Evolutionary conservation across 176 grass and related monocot species (phyloP), one percentile per base, ranked within the genome.

Genomic region (Tillandsia fasciculata): DNA sequence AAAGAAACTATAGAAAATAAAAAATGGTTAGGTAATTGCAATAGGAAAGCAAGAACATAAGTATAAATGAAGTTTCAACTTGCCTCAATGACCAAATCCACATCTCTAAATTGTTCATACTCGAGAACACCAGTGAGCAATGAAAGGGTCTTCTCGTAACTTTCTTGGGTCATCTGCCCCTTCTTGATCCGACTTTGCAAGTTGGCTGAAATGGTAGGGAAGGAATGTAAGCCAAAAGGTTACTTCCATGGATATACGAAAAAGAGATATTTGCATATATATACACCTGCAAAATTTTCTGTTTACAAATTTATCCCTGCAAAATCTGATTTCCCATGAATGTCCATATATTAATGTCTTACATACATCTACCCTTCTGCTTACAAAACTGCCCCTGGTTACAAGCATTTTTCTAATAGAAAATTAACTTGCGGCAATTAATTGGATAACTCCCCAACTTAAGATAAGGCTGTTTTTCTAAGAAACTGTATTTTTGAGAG

Each of bases 31-130:
- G 29, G 3, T 33, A 33, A 33, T 5, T 33, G 29, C 29, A 33
- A 4, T 42, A 42, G 33, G 24, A 65, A n/a, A 53, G 3, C 33
- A 42, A 5, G 33, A 42, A 42, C 3, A 3, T 42, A 42, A 42
- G 33, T 42, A 42, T 7, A 6, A 42, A 42, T 42, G 33, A 42
- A 42, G 33, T 42, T 42, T 42, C 50, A 10, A 70, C 77, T 87
- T 83, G 63, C 94, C 94, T 97, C 94, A 49, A 97, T 92, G 66
- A 92, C 89, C 51, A 97, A 69, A 65, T 90, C 82, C 10, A 92
- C 89, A 51, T 90, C 87, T 72, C 83, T 97, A 70, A 97, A 92
- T 47, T 17, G 53, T 65, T 85, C 77, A 80, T 92, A 97, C 80
- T 89, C 89, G 67, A 97, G 76, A 77, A 83, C 80, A 72, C 94